phyloP scores from a whole-genome alignment of 2,329 filamentous ascomycete species.

The Colletotrichum cuscutae region DNA sequence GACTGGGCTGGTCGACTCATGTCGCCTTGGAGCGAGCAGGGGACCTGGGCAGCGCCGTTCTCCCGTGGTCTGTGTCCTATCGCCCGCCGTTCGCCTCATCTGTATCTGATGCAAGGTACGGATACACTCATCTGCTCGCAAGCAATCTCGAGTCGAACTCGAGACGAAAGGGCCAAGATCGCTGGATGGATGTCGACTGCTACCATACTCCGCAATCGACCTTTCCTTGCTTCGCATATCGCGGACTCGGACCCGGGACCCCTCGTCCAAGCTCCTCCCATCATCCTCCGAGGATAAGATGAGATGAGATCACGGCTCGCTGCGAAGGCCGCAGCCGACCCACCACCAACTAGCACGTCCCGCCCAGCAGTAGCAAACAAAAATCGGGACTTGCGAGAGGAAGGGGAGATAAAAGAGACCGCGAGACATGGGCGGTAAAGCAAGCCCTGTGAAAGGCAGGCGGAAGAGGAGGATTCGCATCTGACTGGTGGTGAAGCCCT shows the following conservation, averaged over 20 bases:
- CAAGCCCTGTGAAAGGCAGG: slow-evolving; percentile 50
- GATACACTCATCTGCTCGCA: slow-evolving; percentile 4
- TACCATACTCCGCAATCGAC: slow-evolving; percentile 21
- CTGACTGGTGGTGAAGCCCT: slow-evolving; percentile 7
- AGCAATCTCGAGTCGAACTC: not conserved
- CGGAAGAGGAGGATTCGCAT: slow-evolving; percentile 21
- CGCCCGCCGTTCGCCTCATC: slow-evolving; percentile 31
- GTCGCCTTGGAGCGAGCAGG: slow-evolving; percentile 22
- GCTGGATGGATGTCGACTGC: not conserved
- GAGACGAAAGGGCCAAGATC: slow-evolving; percentile 26
- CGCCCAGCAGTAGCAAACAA: slow-evolving; percentile 23
- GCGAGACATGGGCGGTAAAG: slow-evolving; percentile 48
- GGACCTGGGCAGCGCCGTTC: slow-evolving; percentile 31
- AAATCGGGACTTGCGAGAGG: slow-evolving; percentile 9
- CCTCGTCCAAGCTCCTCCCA: not conserved
- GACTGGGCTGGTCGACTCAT: slow-evolving; percentile 7
- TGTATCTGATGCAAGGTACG: slow-evolving; percentile 33
- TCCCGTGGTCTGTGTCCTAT: slow-evolving; percentile 36
- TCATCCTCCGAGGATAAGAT: slow-evolving; percentile 17
- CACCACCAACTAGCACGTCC: slow-evolving; percentile 34
- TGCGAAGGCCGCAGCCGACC: slow-evolving; percentile 33
- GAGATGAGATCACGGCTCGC: slow-evolving; percentile 35
- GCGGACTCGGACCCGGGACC: slow-evolving; percentile 6
- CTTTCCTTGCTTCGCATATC: slow-evolving; percentile 25
- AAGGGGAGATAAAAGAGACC: slow-evolving; percentile 24